Base-by-base conservation (phyloP, 2,329 filamentous ascomycete genomes). In the Dothidotthia symphoricarpi region DNA sequence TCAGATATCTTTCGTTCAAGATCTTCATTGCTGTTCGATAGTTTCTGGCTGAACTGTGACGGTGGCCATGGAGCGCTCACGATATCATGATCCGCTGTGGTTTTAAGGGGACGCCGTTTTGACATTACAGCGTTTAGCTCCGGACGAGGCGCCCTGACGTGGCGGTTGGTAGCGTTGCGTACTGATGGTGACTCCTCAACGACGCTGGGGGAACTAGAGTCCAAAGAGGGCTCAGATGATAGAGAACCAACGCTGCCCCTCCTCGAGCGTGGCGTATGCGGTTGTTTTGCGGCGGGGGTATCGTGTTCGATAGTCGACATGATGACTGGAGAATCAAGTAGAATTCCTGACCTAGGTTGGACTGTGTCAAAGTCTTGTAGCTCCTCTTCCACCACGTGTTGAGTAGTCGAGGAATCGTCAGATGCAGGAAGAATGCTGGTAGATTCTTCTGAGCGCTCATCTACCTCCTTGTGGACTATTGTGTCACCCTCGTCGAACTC, bases 1-100 rank as follows among this genome's bases (percentile, higher is more conserved):
- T 85, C 80, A 57, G 80, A 85, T 32, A 95, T 90, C 60, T 90
- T 88, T 46, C 83, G 80, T 49, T 88, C 86, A 11, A 95, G 74
- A 39, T 87, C 79, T 48, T 88, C 82, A 8, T 54, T 58, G 19
- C 55, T 62, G 24, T 44, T 57, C 8, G 47, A 34, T 17, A 47
- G 36, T 27, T 55, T 58, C 25, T 62, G 57, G 10, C 43, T 49
- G 38, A 67, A 67, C 16, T 61, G 58, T 15, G 61, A 61, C 13
- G 63, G 63, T 12, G 62, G 63, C 63, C 63, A 67, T 24, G 62
- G 61, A 8, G 56, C 42, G 27, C 43, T 55, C 6, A 45, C 37
- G 9, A 45, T 37, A 3, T 31, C 31, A 8, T 53, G 46, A 2
- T 47, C 85, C 0, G 75, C 69, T 35, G 59, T 66, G 6, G 26